Conservation (phyloP, 257 asterid species). For the Nicotiana knightiana region DNA sequence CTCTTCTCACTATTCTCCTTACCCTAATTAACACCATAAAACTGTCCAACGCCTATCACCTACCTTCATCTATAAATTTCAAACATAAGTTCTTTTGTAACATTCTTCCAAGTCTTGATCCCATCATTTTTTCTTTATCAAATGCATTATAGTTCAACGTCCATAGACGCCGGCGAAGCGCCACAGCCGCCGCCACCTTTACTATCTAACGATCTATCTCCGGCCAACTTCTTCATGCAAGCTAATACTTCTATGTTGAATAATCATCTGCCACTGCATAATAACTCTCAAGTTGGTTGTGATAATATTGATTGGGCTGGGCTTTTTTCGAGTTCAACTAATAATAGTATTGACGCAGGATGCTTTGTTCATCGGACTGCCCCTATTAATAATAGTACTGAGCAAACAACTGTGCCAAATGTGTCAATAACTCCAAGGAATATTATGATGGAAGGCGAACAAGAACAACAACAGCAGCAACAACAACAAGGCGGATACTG, state of each 20-base stretch:
- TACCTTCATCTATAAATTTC: constrained; percentile 16
- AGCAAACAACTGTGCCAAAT: constrained; percentile 11
- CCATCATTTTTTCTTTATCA: background rate
- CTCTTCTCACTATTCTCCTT: background rate
- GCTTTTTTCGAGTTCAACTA: constrained; percentile 18
- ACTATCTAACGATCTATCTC: background rate
- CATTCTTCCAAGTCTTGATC: constrained; percentile 12
- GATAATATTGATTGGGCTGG: constrained; percentile 42
- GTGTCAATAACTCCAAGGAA: constrained; percentile 11
- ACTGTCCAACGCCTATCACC: constrained; percentile 30
- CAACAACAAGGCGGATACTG: no score
- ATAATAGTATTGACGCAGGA: no score
- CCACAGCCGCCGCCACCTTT: background rate
- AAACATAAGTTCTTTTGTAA: constrained; percentile 13
- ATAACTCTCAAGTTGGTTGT: constrained; percentile 30
- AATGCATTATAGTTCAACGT: background rate
- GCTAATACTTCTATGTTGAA: background rate
- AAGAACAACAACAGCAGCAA: background rate
- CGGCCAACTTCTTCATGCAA: background rate
- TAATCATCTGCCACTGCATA: constrained; percentile 14
- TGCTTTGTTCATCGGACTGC: no score
- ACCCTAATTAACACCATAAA: background rate
- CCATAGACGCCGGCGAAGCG: constrained; percentile 18
- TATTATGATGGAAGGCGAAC: constrained; percentile 20
- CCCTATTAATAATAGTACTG: constrained; percentile 1